Conservation (phyloP, 129 eudicot species). For the carrot (Daucus carota) region DH1_v3.0 NC_030385.2:39910001-39910500, state of each 20-base stretch:
- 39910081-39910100: not conserved
- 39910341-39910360: not conserved
- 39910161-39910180: slow-evolving; percentile 12
- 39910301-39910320: not conserved
- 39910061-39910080: not conserved
- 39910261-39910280: slow-evolving; percentile 75
- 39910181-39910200: slow-evolving; percentile 98
- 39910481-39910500: slow-evolving; percentile 71
- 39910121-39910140: not conserved
- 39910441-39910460: slow-evolving; percentile 99
- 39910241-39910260: slow-evolving; percentile 87
- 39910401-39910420: slow-evolving; percentile 40
- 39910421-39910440: slow-evolving; percentile 94
- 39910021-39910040: not conserved
- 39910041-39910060: too few relatives aligned
- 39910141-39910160: slow-evolving; percentile 15
- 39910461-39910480: slow-evolving; percentile 76
- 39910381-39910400: slow-evolving; percentile 3
- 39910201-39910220: slow-evolving; percentile 64
- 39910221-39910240: slow-evolving; percentile 93
- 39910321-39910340: not conserved
- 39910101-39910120: not conserved
- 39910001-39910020: not conserved
- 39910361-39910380: not conserved
- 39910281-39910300: slow-evolving; percentile 45